phyloP scores from a whole-genome alignment of 2,329 filamentous ascomycete species.

The Xylariaceae sp. region DNA sequence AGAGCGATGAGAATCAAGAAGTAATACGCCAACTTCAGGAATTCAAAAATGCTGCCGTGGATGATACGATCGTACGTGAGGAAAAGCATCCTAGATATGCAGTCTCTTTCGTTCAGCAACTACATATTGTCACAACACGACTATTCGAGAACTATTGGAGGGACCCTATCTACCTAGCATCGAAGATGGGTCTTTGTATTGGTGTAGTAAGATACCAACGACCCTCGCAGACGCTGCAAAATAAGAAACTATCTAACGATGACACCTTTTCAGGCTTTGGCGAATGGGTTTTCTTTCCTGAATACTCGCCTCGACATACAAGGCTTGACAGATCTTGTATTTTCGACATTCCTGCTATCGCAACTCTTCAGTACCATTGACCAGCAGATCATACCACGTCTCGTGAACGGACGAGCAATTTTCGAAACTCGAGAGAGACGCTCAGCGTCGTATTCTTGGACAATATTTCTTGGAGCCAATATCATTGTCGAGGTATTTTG shows the following conservation, averaged over 20 bases:
- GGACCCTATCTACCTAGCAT: slow-evolving; percentile 11
- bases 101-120: not conserved
- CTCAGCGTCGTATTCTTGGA: slow-evolving; percentile 79
- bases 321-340: slow-evolving; percentile 66
- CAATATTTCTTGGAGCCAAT: slow-evolving; percentile 75
- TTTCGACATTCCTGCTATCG: slow-evolving; percentile 13
- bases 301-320: slow-evolving; percentile 66
- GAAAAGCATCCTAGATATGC: too few relatives aligned
- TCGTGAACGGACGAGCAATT: slow-evolving; percentile 72
- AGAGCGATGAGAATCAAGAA: too few relatives aligned
- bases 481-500: slow-evolving; percentile 71
- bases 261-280: slow-evolving; percentile 51
- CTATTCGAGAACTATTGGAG: slow-evolving; percentile 16
- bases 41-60: too few relatives aligned
- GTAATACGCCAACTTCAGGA: too few relatives aligned
- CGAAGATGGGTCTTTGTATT: slow-evolving; percentile 10
- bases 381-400: slow-evolving; percentile 78
- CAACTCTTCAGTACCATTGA: slow-evolving; percentile 78
- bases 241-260: too few relatives aligned
- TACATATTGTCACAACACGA: slow-evolving; percentile 4
- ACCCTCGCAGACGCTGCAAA: not conserved
- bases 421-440: slow-evolving; percentile 81
- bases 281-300: slow-evolving; percentile 78
- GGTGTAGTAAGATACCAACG: slow-evolving; percentile 7
- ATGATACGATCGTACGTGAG: too few relatives aligned